A percentile compares a stretch with the other conserved stretches of the same genome.
Conservation (phyloP, 352 stramenopile species). For the Thalassiosira hispida region DNA sequence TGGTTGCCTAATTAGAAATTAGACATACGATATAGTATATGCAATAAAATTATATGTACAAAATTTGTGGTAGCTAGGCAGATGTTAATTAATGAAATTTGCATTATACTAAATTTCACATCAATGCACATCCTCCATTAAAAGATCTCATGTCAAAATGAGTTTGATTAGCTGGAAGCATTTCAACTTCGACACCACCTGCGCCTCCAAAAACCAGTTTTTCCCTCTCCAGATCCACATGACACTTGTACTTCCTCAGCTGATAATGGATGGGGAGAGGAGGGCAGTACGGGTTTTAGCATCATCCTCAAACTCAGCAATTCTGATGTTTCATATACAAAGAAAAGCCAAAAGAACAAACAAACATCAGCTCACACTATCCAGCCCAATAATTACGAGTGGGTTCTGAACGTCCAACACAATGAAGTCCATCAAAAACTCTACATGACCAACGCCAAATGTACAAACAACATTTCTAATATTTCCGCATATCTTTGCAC, state of each 20-base stretch:
- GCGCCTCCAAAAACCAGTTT: constrained; percentile 72
- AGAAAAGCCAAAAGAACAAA: no score
- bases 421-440: constrained; percentile 79
- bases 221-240: constrained; percentile 70
- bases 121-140: constrained; percentile 42
- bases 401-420: constrained; percentile 63
- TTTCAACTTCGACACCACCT: constrained; percentile 66
- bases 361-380: no score
- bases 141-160: constrained; percentile 40
- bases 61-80: background rate
- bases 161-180: constrained; percentile 51
- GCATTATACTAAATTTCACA: constrained; percentile 28
- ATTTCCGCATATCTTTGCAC: constrained; percentile 61
- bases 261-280: no score
- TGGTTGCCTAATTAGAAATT: constrained; percentile 78
- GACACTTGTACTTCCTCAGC: constrained; percentile 76
- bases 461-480: constrained; percentile 64
- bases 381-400: constrained; percentile 74
- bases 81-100: constrained; percentile 8
- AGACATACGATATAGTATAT: background rate
- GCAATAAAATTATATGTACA: background rate
- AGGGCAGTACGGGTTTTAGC: no score
- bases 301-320: no score
- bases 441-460: constrained; percentile 68
- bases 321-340: no score